Percentiles rank a stretch among this genome's conserved stretches.
phyloP scores from a whole-genome alignment of 495 filamentous ascomycete species.

The Xylaria acuta region DNA sequence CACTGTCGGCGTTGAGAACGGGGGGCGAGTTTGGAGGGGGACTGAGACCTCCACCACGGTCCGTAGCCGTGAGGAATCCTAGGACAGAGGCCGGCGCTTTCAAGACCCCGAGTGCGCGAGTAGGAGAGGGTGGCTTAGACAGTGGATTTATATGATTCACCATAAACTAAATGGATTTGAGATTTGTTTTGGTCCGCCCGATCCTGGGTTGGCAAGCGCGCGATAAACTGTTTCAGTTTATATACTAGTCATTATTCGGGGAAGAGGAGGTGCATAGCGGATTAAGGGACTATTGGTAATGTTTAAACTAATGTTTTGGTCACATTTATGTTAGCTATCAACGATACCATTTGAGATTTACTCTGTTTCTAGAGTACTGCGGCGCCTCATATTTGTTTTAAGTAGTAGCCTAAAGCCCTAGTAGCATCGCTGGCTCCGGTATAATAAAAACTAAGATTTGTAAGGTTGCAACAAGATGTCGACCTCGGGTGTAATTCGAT shows the following conservation, averaged over 20 bases:
- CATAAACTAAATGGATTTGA: no score
- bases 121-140: constrained; percentile 32
- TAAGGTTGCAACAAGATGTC: not conserved
- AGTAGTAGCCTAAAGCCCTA: not conserved
- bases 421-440: not conserved
- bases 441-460: not conserved
- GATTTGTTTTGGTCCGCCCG: not conserved
- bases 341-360: constrained; percentile 28
- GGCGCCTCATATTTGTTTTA: not conserved
- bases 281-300: constrained; percentile 19
- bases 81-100: constrained; percentile 16
- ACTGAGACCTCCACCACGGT: constrained; percentile 27
- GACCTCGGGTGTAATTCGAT: not conserved
- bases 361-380: not conserved
- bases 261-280: constrained; percentile 23
- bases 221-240: constrained; percentile 7
- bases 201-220: not conserved
- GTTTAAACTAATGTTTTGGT: constrained; percentile 25
- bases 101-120: constrained; percentile 23
- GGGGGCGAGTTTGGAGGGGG: constrained; percentile 3
- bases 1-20: not conserved
- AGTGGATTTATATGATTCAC: constrained; percentile 31
- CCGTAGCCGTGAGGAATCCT: constrained; percentile 26
- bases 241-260: not conserved
- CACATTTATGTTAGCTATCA: constrained; percentile 13